Evolutionary conservation across 2,329 filamentous ascomycete genomes (phyloP), one percentile per base, ranked within the genome.

Genomic region (Metarhizium robertsii): DNA sequence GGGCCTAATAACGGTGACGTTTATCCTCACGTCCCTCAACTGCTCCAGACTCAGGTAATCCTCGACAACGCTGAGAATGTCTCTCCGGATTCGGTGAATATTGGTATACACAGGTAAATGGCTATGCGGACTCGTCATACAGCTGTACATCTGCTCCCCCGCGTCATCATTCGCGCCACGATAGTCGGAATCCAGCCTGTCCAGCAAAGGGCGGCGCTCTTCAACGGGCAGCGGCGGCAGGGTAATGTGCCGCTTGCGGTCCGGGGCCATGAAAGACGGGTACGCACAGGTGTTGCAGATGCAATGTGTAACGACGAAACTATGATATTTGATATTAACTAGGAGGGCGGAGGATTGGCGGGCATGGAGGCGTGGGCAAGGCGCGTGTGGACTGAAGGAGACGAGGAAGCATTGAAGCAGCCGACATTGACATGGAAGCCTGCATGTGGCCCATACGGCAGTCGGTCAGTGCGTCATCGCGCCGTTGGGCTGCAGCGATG

Each of bases 21-120:
- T 94, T 76, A 94, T 90, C 57, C 88, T 81, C 55, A 90, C 85
- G 67, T 90, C 87, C 64, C 86, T 82, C 59, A 95, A 75, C 73
- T 94, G 89, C 62, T 91, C 87, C 55, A 87, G 74, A 55, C 83
- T 89, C 65, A 83, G 69, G 62, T 80, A 79, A 66, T 80, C 79
- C 71, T 85, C 83, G 52, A 85, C 81, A 34, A 84, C 81, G 55
- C 78, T 79, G 58, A 79, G 74, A 56, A 87, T 80, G 67, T 86
- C 83, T 66, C 81, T 78, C 40, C 82, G 78, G 66, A 86, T 84
- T 58, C 85, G 79, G 68, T 91, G 88, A 63, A 91, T 90, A 60
- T 85, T 91, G 52, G 81, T 87, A 71, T 91, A 92, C 14, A 91
- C 84, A 43, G 86, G 85, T 61, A 91, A 71, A 59, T 82, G 75